Base-by-base conservation (phyloP, 2,329 filamentous ascomycete species). In the Biscogniauxia mediterranea region DNA sequence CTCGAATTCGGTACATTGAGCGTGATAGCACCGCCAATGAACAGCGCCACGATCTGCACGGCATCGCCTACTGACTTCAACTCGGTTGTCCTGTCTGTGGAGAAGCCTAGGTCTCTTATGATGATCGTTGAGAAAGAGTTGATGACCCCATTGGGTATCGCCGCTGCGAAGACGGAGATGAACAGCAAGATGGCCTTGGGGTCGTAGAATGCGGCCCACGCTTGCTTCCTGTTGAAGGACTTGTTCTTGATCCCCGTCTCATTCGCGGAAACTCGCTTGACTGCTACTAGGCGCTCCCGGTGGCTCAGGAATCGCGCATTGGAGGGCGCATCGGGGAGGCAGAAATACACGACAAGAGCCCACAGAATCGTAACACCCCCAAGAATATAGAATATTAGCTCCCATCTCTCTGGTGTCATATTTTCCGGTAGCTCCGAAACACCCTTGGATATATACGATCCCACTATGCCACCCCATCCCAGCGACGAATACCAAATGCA, bases 21-120 rank as follows among this genome's bases (percentile, higher is more conserved):
- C 3, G 69, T 76, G 59, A 77, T 75, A 7, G 67, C 65, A 19
- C 75, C 75, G 11, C 74, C 73, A 68, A 72, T 58, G 5, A 74
- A 38, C 13, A 79, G 70, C 0, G 76, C 69, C 2, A 78, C 59
- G 15, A 79, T 73, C 46, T 78, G 75, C 4, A 77, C 70, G 3
- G 76, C 76, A 64, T 75, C 74, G 2, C 74, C 74, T 5, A 75
- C 74, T 6, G 71, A 73, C 61, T 75, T 76, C 5, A 76, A 66
- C 58, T 75, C 59, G 0, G 73, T 76, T 0, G 74, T 76, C 50
- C 66, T 73, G 1, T 71, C 74, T 1, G 71, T 75, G 2, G 61
- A 66, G 62, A 76, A 76, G 1, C 73, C 74, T 62, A 76, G 65
- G 54, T 74, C 73, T 19, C 68, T 64, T 28, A 76, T 75, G 55